A percentile compares a stretch with the other conserved stretches of the same genome.
Conservation (phyloP, 148 eudicot genomes). For the Camellia lanceoleosa region DNA sequence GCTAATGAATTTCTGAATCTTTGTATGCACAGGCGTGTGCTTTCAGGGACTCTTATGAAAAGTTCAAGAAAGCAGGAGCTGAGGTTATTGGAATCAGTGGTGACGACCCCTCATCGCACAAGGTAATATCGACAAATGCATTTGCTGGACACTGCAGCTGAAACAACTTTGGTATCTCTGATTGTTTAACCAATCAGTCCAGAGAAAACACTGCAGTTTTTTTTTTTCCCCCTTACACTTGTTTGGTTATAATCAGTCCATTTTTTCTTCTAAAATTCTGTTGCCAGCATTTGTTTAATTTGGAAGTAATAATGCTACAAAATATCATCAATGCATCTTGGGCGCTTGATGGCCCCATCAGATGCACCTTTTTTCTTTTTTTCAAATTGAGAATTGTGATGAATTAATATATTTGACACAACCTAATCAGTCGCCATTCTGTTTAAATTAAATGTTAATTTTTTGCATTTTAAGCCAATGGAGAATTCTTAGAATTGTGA, state of each 20-base stretch:
- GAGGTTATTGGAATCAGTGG: slow-evolving; percentile 94
- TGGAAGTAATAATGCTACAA: background rate
- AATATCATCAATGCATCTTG: too few relatives aligned
- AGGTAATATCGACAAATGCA: slow-evolving; percentile 40
- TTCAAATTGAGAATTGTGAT: background rate
- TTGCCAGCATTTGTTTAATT: background rate
- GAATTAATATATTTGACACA: background rate
- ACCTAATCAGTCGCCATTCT: too few relatives aligned
- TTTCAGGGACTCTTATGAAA: slow-evolving; percentile 96
- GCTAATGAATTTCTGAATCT: background rate
- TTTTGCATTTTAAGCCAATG: background rate
- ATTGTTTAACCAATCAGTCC: background rate
- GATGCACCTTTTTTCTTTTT: background rate
- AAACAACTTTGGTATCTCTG: background rate
- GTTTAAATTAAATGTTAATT: too few relatives aligned
- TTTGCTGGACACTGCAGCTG: background rate
- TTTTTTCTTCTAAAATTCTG: background rate
- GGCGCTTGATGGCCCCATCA: too few relatives aligned
- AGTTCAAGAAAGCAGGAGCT: slow-evolving; percentile 99
- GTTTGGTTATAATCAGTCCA: background rate
- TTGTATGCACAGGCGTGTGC: slow-evolving; percentile 75
- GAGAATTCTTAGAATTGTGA: background rate
- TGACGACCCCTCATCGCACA: slow-evolving; percentile 81
- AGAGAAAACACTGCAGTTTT: background rate
- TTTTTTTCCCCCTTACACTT: background rate